These are phyloP conservation scores for Blastobotrys robertii DNA, from an alignment of 805 yeast species.

Conservation along the genomic window DNA sequence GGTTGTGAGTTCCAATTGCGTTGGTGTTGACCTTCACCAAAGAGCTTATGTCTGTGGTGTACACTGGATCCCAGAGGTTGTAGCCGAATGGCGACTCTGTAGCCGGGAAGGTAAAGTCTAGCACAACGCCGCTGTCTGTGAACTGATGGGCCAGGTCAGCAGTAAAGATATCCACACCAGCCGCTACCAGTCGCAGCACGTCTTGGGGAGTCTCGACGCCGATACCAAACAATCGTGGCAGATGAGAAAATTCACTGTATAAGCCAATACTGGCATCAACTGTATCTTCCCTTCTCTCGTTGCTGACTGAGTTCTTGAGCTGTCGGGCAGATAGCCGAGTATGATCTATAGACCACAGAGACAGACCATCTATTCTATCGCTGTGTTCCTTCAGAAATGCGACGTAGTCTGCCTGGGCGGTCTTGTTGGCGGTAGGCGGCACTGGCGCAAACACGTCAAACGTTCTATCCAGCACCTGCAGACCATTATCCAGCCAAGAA, in stretches of 20 bases:
- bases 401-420: constrained; percentile 18
- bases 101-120: constrained; percentile 23
- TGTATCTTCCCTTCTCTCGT: neutral
- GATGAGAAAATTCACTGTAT: constrained; percentile 2
- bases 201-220: constrained; percentile 27
- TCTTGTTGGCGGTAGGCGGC: constrained; percentile 23
- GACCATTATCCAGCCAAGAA: constrained; percentile 24
- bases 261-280: neutral
- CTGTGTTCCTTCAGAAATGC: constrained; percentile 9
- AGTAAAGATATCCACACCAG: constrained; percentile 29
- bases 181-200: constrained; percentile 20
- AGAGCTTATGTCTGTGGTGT: constrained; percentile 22
- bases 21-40: constrained; percentile 17
- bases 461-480: constrained; percentile 5
- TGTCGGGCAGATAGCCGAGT: neutral
- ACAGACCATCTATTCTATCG: constrained; percentile 13
- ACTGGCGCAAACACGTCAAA: constrained; percentile 23
- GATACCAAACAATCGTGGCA: constrained; percentile 12
- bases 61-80: constrained; percentile 26
- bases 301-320: neutral
- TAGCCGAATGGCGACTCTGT: constrained; percentile 14
- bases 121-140: constrained; percentile 32
- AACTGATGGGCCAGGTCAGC: constrained; percentile 23
- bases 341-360: constrained; percentile 4
- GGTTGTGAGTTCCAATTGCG: constrained; percentile 17